These are phyloP conservation scores for Pseudopithomyces chartarum DNA, from an alignment of 2,329 filamentous ascomycete genomes.

Conservation along the genomic window DNA sequence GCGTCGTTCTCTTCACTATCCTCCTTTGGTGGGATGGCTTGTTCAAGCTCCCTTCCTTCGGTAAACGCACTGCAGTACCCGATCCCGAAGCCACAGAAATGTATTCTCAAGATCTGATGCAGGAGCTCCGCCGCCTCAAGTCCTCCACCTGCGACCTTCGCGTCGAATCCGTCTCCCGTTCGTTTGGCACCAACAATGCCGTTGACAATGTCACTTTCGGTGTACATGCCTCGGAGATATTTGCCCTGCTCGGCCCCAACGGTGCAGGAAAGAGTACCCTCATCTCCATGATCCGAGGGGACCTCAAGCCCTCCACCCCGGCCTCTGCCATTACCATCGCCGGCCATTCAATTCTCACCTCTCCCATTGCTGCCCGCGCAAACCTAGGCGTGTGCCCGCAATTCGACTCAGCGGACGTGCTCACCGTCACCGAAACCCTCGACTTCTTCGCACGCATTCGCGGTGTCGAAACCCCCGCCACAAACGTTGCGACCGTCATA, in stretches of 20 bases:
- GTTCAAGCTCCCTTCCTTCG: slow-evolving; percentile 54
- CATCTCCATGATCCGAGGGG: slow-evolving; percentile 83
- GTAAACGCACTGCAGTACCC: slow-evolving; percentile 45
- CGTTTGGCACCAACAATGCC: slow-evolving; percentile 65
- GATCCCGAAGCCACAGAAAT: slow-evolving; percentile 58
- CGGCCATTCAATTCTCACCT: slow-evolving; percentile 68
- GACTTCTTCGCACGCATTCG: slow-evolving; percentile 83
- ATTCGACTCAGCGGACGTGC: slow-evolving; percentile 75
- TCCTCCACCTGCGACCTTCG: slow-evolving; percentile 74
- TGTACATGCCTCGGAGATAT: slow-evolving; percentile 77
- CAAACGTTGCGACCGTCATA: slow-evolving; percentile 78
- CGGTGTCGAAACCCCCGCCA: slow-evolving; percentile 72
- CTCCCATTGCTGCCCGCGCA: slow-evolving; percentile 67
- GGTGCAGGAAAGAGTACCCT: slow-evolving; percentile 90
- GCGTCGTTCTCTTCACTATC: slow-evolving; percentile 68
- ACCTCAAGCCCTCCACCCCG: slow-evolving; percentile 69
- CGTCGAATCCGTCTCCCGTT: slow-evolving; percentile 76
- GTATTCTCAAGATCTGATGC: slow-evolving; percentile 60
- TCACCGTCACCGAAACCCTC: slow-evolving; percentile 86
- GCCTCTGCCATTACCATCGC: slow-evolving; percentile 79
- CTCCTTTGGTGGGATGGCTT: slow-evolving; percentile 58
- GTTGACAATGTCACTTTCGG: slow-evolving; percentile 86
- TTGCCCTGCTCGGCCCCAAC: slow-evolving; percentile 86
- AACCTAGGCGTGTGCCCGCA: slow-evolving; percentile 85
- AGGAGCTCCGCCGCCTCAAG: slow-evolving; percentile 65